These are phyloP conservation scores for Xerophyta viscosa DNA, from an alignment of 106 monocot genomes.

Conservation along the genomic window DNA sequence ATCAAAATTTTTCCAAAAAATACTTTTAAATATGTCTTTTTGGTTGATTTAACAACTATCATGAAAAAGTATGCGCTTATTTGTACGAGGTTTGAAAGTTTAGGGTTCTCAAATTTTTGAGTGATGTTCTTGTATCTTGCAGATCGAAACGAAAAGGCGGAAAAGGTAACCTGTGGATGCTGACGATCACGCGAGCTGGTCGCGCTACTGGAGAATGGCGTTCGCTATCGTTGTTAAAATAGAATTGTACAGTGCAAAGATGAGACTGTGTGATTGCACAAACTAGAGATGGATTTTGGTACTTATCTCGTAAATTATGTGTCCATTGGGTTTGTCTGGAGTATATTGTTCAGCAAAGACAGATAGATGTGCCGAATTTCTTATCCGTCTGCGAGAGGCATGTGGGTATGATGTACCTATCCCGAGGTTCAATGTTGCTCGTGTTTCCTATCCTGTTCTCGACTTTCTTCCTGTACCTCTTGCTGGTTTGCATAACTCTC, in stretches of 20 bases:
- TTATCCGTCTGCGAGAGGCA: not conserved
- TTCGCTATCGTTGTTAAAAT: conserved; percentile 9
- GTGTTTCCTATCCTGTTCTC: too few species aligned
- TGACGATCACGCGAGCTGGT: not conserved
- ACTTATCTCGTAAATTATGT: not conserved
- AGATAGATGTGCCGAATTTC: not conserved
- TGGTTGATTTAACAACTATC: too few species aligned
- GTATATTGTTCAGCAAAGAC: too few species aligned
- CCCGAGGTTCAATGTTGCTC: too few species aligned
- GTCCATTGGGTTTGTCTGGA: too few species aligned
- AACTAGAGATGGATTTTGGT: not conserved
- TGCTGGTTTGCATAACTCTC: too few species aligned
- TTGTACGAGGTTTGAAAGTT: too few species aligned
- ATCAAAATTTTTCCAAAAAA: too few species aligned
- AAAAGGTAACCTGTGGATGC: not conserved
- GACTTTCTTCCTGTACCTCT: too few species aligned
- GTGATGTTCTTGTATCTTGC: not conserved
- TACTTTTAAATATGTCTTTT: too few species aligned
- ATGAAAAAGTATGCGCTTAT: too few species aligned
- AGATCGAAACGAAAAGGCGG: conserved; percentile 10
- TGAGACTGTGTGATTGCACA: conserved; percentile 20
- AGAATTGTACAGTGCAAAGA: conserved; percentile 31
- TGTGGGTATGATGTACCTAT: not conserved
- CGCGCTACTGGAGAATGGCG: not conserved
- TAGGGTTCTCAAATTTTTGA: too few species aligned